Evolutionary conservation across 805 yeast species (phyloP), one percentile per base, ranked within the genome.

Genomic region (Candida rishiriensis): DNA sequence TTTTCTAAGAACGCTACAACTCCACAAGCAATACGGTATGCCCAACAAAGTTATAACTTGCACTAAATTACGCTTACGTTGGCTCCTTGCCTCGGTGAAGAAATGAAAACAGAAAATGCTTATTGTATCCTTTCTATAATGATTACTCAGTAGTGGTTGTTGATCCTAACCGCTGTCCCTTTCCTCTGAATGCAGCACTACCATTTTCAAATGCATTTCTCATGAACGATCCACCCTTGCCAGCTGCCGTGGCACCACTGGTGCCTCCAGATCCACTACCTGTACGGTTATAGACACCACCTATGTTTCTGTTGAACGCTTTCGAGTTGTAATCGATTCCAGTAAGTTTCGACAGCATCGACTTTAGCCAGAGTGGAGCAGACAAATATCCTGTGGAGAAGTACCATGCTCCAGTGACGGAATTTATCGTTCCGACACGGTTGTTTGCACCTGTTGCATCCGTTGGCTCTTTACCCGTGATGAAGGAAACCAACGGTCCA

Each of bases 351-450:
- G 64, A 60, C 21, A 68, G 47, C 6, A 64, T 29, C 0, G 49
- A 39, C 41, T 55, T 63, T 43, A 72, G 60, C 75, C 76, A 71
- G 3, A 35, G 43, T 13, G 87, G 87, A 1, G 85, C 84, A 42
- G 70, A 71, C 43, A 79, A 65, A 48, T 76, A 71, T 1, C 85
- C 85, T 36, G 68, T 78, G 18, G 75, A 72, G 33, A 75, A 66
- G 26, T 73, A 59, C 64, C 76, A 75, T 10, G 56, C 52, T 17
- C 48, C 42, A 17, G 44, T 46, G 3, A 43, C 43, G 29, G 56
- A 56, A 34, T 57, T 54, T 11, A 61, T 48, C 0, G 67, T 60
- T 11, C 66, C 66, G 15, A 61, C 59, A n/a, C 65, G 48, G 44
- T 44, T 60, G 21, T 49, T 59, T 38, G 44, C 53, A 41, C 44